Conservation (phyloP, 2,329 filamentous ascomycete genomes). For the Cladophialophora psammophila region DNA sequence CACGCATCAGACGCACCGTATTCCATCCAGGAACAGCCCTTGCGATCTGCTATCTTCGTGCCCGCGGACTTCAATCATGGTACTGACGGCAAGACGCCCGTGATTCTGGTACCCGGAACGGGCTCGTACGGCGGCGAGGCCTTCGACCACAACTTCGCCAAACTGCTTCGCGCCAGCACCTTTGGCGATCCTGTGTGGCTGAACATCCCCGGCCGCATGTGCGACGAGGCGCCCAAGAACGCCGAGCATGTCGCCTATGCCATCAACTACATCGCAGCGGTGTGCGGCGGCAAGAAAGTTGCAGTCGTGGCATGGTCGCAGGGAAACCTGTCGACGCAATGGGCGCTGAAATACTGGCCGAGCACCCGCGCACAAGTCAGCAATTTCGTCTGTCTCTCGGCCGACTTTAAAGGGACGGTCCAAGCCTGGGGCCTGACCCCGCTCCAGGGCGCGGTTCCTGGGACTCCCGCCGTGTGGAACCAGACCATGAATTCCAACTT, state of each 20-base stretch:
- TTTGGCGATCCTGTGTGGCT: constrained; percentile 63
- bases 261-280: constrained; percentile 61
- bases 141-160: constrained; percentile 58
- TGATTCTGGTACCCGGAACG: constrained; percentile 64
- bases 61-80: constrained; percentile 59
- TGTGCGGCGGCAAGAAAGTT: constrained; percentile 51
- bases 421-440: constrained; percentile 29
- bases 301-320: constrained; percentile 64
- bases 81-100: constrained; percentile 50
- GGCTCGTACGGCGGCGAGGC: constrained; percentile 56
- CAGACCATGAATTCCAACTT: constrained; percentile 56
- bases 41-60: constrained; percentile 62
- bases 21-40: constrained; percentile 53
- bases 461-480: constrained; percentile 55
- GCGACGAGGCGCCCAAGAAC: constrained; percentile 60
- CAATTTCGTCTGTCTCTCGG: constrained; percentile 62
- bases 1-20: constrained; percentile 57
- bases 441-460: constrained; percentile 32
- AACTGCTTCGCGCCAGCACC: constrained; percentile 53
- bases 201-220: constrained; percentile 59
- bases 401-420: constrained; percentile 61
- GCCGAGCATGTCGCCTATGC: constrained; percentile 63
- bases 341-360: constrained; percentile 66
- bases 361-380: constrained; percentile 54
- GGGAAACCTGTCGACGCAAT: constrained; percentile 62